Conservation (phyloP, 257 asterid genomes). For the Plectranthus barbatus region DNA sequence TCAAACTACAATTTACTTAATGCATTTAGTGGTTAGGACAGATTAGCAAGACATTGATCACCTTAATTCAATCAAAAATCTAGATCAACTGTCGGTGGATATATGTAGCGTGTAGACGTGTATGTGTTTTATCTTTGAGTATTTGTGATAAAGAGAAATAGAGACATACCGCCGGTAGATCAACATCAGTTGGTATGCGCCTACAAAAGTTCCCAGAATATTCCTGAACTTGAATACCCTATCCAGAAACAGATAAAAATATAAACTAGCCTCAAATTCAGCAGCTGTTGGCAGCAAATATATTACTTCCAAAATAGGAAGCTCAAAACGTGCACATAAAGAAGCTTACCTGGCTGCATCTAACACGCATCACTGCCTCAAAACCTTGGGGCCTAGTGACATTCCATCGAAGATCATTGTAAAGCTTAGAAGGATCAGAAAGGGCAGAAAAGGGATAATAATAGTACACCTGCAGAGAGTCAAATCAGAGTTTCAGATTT, state of each 20-base stretch:
- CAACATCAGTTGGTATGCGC: slow-evolving; percentile 97
- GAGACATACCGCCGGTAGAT: slow-evolving; percentile 83
- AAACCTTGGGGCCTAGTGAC: slow-evolving; percentile 96
- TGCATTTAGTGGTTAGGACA: not conserved
- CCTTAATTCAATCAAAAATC: not conserved
- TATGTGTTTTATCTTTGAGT: too few species aligned
- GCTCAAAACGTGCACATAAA: slow-evolving; percentile 6
- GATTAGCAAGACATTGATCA: not conserved
- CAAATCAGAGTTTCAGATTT: slow-evolving; percentile 7
- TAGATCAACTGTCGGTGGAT: not conserved
- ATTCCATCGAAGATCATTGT: slow-evolving; percentile 98
- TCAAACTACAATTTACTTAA: not conserved
- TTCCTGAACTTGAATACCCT: slow-evolving; percentile 99
- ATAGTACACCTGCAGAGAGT: slow-evolving; percentile 69
- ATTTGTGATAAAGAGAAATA: too few species aligned
- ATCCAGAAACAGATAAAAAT: slow-evolving; percentile 5
- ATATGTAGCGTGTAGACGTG: too few species aligned
- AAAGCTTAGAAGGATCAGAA: slow-evolving; percentile 89
- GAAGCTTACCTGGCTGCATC: slow-evolving; percentile 89
- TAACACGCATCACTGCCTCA: slow-evolving; percentile 99
- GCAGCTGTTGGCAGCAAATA: slow-evolving; percentile 6
- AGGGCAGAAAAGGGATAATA: slow-evolving; percentile 93
- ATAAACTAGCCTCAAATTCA: not conserved
- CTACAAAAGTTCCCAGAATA: slow-evolving; percentile 88
- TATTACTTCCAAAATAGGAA: slow-evolving; percentile 6